phyloP scores from a whole-genome alignment of 1,284 basidiomycete species.

The Cutaneotrichosporon dermatis region DNA sequence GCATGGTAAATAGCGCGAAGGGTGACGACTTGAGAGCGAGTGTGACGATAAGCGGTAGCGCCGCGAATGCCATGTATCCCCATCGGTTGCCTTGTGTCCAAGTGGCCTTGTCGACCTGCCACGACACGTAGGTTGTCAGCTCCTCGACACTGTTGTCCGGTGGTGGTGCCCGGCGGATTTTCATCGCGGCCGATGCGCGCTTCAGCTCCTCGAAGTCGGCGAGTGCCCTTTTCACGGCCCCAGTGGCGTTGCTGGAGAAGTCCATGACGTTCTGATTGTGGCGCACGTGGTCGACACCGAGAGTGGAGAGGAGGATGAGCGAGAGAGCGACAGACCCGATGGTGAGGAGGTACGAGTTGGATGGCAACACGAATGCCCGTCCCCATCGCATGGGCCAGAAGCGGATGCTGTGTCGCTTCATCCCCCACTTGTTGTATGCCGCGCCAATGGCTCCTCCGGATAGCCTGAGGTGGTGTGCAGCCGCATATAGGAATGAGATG shows the following conservation, averaged over 20 bases:
- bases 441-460: constrained; percentile 37
- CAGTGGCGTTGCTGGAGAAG: constrained; percentile 50
- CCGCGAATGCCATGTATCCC: constrained; percentile 71
- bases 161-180: not conserved
- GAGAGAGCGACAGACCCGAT: constrained; percentile 53
- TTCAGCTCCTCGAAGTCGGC: constrained; percentile 18
- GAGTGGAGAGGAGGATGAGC: constrained; percentile 40
- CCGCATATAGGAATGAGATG: constrained; percentile 31
- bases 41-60: constrained; percentile 69
- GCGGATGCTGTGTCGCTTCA: constrained; percentile 28
- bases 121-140: constrained; percentile 2
- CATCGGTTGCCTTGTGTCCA: constrained; percentile 73
- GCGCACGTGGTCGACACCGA: constrained; percentile 71
- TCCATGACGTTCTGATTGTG: not conserved
- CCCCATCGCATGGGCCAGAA: constrained; percentile 19
- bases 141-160: constrained; percentile 5
- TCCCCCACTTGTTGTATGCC: constrained; percentile 36
- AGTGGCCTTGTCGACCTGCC: constrained; percentile 59
- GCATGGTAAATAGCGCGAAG: constrained; percentile 69
- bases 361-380: constrained; percentile 57
- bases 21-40: constrained; percentile 77
- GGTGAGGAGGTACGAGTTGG: constrained; percentile 60
- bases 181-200: not conserved
- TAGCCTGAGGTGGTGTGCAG: constrained; percentile 41
- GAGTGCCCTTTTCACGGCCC: constrained; percentile 8